Percentiles rank a stretch among this genome's conserved stretches.
Conservation (phyloP, 129 eudicot genomes). For the Pittosporum tobira region DNA sequence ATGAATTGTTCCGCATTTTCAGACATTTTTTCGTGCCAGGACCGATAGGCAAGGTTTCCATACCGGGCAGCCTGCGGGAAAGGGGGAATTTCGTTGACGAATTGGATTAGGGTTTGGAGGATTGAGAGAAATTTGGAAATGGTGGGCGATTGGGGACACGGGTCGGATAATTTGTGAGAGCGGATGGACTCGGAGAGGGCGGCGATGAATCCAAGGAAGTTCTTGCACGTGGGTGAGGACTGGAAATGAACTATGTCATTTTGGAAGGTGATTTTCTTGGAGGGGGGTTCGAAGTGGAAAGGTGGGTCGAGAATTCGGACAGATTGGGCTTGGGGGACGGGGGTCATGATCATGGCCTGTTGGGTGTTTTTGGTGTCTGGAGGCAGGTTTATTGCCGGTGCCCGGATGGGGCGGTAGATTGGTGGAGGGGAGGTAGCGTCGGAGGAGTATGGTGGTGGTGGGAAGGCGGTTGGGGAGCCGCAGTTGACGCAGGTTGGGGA, state of each 20-base stretch:
- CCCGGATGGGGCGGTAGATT: constrained; percentile 64
- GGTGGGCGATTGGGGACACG: constrained; percentile 47
- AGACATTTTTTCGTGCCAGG: constrained; percentile 68
- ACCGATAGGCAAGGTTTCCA: constrained; percentile 64
- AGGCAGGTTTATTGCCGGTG: constrained; percentile 70
- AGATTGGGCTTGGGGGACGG: constrained; percentile 63
- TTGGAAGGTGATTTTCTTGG: constrained; percentile 56
- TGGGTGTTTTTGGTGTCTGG: constrained; percentile 35
- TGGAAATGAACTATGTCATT: constrained; percentile 53
- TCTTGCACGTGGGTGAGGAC: constrained; percentile 36
- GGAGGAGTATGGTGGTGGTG: constrained; percentile 46
- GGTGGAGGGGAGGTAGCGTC: constrained; percentile 43
- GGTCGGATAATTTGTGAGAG: constrained; percentile 64
- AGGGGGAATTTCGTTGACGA: constrained; percentile 67
- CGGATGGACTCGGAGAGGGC: constrained; percentile 57
- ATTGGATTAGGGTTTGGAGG: constrained; percentile 40
- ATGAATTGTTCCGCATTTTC: constrained; percentile 41
- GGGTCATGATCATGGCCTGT: constrained; percentile 69
- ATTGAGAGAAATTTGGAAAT: constrained; percentile 27
- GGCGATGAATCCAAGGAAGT: constrained; percentile 74
- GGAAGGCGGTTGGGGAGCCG: constrained; percentile 69
- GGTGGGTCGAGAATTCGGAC: constrained; percentile 44
- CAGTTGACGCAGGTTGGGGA: constrained; percentile 60
- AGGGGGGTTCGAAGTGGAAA: constrained; percentile 51
- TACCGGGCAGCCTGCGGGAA: constrained; percentile 55